A percentile compares a stretch with the other conserved stretches of the same genome.
These are phyloP conservation scores for Amanita rimosa DNA, from an alignment of 768 basidiomycete genomes.

Conservation along the genomic window DNA sequence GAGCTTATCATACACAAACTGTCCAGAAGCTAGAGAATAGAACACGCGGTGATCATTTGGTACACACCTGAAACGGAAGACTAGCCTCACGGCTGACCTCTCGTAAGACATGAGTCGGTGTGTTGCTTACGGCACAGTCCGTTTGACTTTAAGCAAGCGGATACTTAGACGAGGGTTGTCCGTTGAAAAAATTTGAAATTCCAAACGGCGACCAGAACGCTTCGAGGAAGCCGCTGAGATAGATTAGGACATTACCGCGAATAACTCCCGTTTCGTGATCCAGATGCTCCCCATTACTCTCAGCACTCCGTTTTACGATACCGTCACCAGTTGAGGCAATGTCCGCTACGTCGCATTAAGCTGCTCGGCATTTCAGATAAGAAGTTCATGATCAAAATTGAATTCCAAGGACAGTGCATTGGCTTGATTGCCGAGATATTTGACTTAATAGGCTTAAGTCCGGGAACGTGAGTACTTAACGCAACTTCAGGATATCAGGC, in stretches of 20 bases:
- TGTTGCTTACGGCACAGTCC: constrained; percentile 4
- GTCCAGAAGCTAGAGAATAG: constrained; percentile 2
- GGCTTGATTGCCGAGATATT: constrained; percentile 3
- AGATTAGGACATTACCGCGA: constrained; percentile 1
- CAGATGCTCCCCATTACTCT: constrained; percentile 1
- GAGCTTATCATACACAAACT: constrained; percentile 7
- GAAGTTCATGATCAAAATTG: neutral
- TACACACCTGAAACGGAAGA: neutral
- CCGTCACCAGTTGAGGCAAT: neutral
- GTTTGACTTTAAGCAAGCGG: constrained; percentile 1
- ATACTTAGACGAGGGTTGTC: constrained; percentile 2
- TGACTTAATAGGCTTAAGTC: neutral
- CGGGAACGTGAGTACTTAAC: neutral
- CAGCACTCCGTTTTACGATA: neutral
- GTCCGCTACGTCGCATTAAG: neutral
- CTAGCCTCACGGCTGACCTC: neutral
- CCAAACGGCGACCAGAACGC: constrained; percentile 4
- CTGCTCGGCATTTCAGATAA: neutral
- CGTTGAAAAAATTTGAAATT: constrained; percentile 5
- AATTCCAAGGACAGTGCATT: neutral
- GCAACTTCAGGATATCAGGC: neutral
- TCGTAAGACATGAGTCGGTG: constrained; percentile 1
- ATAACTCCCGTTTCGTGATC: constrained; percentile 4
- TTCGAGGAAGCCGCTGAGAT: constrained; percentile 2
- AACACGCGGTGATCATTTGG: neutral